A percentile compares a stretch with the other conserved stretches of the same genome.
Conservation (phyloP, 1,139 yeast species). For the Taiozyma onychis region DNA sequence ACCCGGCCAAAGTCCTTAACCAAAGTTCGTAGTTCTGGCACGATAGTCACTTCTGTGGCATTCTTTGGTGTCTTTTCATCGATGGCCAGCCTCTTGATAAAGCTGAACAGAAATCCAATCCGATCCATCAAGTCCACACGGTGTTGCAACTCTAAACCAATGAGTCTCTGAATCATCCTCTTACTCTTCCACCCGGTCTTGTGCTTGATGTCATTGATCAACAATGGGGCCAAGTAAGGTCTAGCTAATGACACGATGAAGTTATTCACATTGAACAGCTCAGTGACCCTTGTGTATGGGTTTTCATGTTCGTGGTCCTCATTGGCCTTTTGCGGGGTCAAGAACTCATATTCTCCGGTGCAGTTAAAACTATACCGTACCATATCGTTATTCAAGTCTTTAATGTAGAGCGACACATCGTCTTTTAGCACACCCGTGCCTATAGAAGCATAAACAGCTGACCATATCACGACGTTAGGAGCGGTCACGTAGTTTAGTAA, state of each 20-base stretch:
- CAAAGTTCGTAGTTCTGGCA: conserved; percentile 75
- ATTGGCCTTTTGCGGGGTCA: conserved; percentile 43
- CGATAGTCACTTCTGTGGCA: conserved; percentile 78
- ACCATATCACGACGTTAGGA: conserved; percentile 88
- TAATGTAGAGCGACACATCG: conserved; percentile 60
- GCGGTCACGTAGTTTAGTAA: conserved; percentile 86
- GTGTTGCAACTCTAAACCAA: conserved; percentile 70
- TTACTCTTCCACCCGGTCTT: conserved; percentile 31
- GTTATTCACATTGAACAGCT: conserved; percentile 89
- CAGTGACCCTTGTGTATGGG: conserved; percentile 85
- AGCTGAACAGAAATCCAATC: conserved; percentile 66
- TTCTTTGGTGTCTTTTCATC: conserved; percentile 83
- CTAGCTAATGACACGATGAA: conserved; percentile 86
- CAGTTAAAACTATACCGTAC: conserved; percentile 29
- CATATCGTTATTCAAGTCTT: conserved; percentile 57
- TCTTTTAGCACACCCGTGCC: conserved; percentile 61
- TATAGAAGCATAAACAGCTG: conserved; percentile 57
- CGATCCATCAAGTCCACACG: conserved; percentile 75
- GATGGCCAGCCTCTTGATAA: conserved; percentile 69
- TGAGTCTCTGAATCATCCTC: conserved; percentile 25
- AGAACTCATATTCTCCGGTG: conserved; percentile 25
- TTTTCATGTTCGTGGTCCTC: conserved; percentile 39
- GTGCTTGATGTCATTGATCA: conserved; percentile 78
- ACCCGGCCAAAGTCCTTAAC: conserved; percentile 64
- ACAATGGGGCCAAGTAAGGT: conserved; percentile 86